phyloP scores from a whole-genome alignment of 2,329 filamentous ascomycete species.

The Talaromyces sp. region DNA sequence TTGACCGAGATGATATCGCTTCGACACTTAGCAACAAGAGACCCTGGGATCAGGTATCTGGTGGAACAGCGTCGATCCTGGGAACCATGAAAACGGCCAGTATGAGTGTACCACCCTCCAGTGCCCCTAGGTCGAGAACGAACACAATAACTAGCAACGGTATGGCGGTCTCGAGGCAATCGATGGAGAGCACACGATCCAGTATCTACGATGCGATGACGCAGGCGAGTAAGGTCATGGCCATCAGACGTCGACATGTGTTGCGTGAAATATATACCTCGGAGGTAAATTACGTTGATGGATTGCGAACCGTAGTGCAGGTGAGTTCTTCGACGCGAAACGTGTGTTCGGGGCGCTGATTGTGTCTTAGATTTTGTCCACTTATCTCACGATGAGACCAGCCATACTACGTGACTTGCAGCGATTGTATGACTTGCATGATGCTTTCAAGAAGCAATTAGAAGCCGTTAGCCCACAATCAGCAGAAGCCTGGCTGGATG shows the following conservation, averaged over 20 bases:
- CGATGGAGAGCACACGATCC: conserved; percentile 55
- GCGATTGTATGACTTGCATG: conserved; percentile 78
- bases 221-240: conserved; percentile 65
- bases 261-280: conserved; percentile 82
- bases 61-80: conserved; percentile 75
- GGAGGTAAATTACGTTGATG: conserved; percentile 83
- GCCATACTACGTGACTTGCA: conserved; percentile 77
- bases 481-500: conserved; percentile 24
- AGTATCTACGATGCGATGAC: conserved; percentile 55
- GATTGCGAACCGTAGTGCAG: conserved; percentile 81
- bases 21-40: conserved; percentile 26
- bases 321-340: conserved; percentile 45
- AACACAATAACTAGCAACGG: conserved; percentile 56
- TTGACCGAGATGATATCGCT: conserved; percentile 18
- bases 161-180: conserved; percentile 50
- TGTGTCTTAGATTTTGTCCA: conserved; percentile 63
- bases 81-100: conserved; percentile 78
- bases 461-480: conserved; percentile 68
- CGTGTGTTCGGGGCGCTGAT: not conserved
- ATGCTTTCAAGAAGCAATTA: conserved; percentile 72
- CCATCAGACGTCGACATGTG: conserved; percentile 71
- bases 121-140: conserved; percentile 59
- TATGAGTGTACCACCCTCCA: conserved; percentile 70
- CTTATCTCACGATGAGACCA: conserved; percentile 66
- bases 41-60: conserved; percentile 62